Conservation (phyloP, 495 filamentous ascomycete genomes). For the Podospora fimiseda region DNA sequence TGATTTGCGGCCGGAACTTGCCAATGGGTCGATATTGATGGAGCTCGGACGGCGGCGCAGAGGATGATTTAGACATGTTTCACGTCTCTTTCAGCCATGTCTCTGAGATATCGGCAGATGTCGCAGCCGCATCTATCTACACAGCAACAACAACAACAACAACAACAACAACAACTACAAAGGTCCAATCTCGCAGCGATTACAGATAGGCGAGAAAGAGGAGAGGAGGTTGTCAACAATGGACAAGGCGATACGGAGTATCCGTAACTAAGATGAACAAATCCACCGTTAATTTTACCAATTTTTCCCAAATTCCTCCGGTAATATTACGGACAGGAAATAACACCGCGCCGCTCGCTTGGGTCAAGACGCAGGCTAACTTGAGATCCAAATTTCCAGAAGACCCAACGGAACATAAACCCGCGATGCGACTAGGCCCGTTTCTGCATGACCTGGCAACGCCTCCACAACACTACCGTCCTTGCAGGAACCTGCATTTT, state of each 20-base stretch:
- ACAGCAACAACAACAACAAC: too few relatives aligned
- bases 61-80: background rate
- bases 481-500: background rate
- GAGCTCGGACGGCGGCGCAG: background rate
- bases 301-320: too few relatives aligned
- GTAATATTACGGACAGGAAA: too few relatives aligned
- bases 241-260: too few relatives aligned
- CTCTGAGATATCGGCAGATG: conserved; percentile 5
- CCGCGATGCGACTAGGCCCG: conserved; percentile 15
- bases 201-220: conserved; percentile 4
- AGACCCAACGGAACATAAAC: conserved; percentile 9
- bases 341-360: conserved; percentile 5
- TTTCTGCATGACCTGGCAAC: conserved; percentile 1
- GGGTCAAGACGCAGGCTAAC: background rate
- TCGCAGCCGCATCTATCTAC: too few relatives aligned
- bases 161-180: too few relatives aligned
- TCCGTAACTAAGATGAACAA: too few relatives aligned
- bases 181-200: background rate
- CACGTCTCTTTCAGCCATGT: background rate
- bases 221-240: too few relatives aligned
- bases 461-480: background rate
- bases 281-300: too few relatives aligned
- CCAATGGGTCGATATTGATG: background rate
- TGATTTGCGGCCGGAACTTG: conserved; percentile 3
- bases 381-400: conserved; percentile 20